These are phyloP conservation scores for Blastobotrys arbuscula DNA, from an alignment of 1,139 yeast species.

Conservation along the genomic window DNA sequence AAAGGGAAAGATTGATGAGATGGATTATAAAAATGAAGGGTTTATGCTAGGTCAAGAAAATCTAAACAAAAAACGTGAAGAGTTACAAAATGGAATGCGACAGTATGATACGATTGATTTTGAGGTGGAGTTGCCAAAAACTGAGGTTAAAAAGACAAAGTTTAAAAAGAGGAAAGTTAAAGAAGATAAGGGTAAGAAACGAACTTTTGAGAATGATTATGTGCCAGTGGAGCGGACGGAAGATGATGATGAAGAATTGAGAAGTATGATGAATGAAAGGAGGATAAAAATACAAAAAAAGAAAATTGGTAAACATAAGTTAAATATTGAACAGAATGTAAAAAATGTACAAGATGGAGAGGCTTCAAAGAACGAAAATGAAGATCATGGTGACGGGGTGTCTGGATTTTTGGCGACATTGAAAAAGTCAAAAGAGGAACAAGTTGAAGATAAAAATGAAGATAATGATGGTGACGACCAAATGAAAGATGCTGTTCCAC, in stretches of 20 bases:
- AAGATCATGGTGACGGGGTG: background rate
- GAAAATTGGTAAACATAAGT: slow-evolving; percentile 34
- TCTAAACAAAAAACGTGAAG: background rate
- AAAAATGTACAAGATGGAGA: background rate
- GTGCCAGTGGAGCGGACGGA: slow-evolving; percentile 22
- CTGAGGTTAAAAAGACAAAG: slow-evolving; percentile 31
- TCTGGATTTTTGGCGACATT: background rate
- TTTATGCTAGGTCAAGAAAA: slow-evolving; percentile 26
- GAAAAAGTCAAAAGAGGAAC: background rate
- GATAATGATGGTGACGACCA: background rate
- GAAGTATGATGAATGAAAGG: slow-evolving; percentile 37
- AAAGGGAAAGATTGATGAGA: background rate
- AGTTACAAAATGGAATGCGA: background rate
- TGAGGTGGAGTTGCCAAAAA: slow-evolving; percentile 7
- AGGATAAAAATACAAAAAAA: slow-evolving; percentile 39
- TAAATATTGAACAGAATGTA: slow-evolving; percentile 26
- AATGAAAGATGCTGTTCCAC: background rate
- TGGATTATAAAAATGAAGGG: slow-evolving; percentile 28
- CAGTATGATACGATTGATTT: slow-evolving; percentile 21
- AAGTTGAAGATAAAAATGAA: background rate
- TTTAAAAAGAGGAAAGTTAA: slow-evolving; percentile 43
- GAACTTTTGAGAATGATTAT: slow-evolving; percentile 16
- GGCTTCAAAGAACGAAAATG: background rate
- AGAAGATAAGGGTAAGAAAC: slow-evolving; percentile 14
- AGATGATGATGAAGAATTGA: slow-evolving; percentile 32